Evolutionary conservation across 768 basidiomycete genomes (phyloP).

Genomic region (Podaxis sp.): DNA sequence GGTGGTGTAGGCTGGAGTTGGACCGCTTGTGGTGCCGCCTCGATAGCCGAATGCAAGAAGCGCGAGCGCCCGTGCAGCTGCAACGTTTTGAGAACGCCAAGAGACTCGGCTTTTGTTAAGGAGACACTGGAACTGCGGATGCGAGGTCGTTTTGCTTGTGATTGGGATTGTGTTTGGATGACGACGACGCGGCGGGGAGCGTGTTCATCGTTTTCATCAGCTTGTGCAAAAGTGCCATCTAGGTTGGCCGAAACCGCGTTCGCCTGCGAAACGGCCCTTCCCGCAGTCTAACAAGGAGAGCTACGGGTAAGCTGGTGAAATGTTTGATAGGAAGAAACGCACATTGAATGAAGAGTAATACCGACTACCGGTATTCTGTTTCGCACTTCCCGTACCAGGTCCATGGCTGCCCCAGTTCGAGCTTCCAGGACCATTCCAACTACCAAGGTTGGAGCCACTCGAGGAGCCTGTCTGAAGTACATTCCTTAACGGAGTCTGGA

Average conservation of each 20-base stretch:
- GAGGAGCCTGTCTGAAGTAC: slow-evolving; percentile 63
- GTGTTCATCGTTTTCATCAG: slow-evolving; percentile 62
- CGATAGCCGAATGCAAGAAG: slow-evolving; percentile 50
- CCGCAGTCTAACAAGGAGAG: slow-evolving; percentile 50
- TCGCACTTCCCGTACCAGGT: slow-evolving; percentile 70
- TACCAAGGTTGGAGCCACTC: slow-evolving; percentile 30
- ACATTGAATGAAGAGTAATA: slow-evolving; percentile 72
- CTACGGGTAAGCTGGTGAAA: background rate
- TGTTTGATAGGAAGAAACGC: background rate
- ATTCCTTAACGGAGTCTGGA: slow-evolving; percentile 75
- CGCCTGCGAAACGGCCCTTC: slow-evolving; percentile 72
- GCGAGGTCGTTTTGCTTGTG: slow-evolving; percentile 35
- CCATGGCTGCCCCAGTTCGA: slow-evolving; percentile 50
- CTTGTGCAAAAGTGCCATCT: slow-evolving; percentile 45
- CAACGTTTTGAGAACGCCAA: slow-evolving; percentile 64
- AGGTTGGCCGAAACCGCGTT: slow-evolving; percentile 53
- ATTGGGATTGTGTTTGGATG: slow-evolving; percentile 22
- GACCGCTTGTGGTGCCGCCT: slow-evolving; percentile 24
- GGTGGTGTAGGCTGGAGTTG: background rate
- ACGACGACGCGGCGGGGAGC: slow-evolving; percentile 21
- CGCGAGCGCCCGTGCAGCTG: slow-evolving; percentile 60
- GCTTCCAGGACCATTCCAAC: slow-evolving; percentile 24
- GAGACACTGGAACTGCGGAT: slow-evolving; percentile 65
- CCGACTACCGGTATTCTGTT: slow-evolving; percentile 69
- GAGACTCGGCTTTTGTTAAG: slow-evolving; percentile 40